Percentiles rank a stretch among this genome's conserved stretches.
phyloP scores from a whole-genome alignment of 441 rosid species.

The Populus hybrid region DNA sequence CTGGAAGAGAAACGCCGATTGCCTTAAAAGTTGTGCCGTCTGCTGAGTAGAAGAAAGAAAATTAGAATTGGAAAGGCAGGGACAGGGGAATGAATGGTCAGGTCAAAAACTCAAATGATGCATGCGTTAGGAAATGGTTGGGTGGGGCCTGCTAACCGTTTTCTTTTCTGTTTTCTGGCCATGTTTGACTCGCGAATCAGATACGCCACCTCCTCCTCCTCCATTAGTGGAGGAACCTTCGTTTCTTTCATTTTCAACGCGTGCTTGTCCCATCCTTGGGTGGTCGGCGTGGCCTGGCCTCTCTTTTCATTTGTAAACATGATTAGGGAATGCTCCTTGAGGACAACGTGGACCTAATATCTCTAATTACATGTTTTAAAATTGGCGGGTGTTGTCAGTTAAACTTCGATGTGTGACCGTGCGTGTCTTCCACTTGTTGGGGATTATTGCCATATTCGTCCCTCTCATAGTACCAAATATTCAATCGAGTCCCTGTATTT shows the following conservation, averaged over 20 bases:
- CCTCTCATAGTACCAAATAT: too few relatives aligned
- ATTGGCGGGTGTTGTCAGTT: neutral
- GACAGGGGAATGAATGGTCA: neutral
- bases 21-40: neutral
- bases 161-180: neutral
- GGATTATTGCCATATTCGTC: too few relatives aligned
- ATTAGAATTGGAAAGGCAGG: neutral
- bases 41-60: neutral
- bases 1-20: neutral
- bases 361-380: neutral
- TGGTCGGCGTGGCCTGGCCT: neutral
- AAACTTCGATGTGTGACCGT: neutral
- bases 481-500: too few relatives aligned
- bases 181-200: neutral
- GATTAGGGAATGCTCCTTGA: neutral
- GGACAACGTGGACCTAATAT: neutral
- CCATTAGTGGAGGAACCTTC: neutral
- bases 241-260: neutral
- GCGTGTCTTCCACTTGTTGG: too few relatives aligned
- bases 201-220: constrained; percentile 5
- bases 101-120: constrained; percentile 11
- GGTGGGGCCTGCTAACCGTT: neutral
- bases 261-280: neutral
- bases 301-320: neutral
- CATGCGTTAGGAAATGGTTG: neutral